A percentile compares a stretch with the other conserved stretches of the same genome.
phyloP scores from a whole-genome alignment of 345 rosid genomes.

The Populus ilicifolia region DNA sequence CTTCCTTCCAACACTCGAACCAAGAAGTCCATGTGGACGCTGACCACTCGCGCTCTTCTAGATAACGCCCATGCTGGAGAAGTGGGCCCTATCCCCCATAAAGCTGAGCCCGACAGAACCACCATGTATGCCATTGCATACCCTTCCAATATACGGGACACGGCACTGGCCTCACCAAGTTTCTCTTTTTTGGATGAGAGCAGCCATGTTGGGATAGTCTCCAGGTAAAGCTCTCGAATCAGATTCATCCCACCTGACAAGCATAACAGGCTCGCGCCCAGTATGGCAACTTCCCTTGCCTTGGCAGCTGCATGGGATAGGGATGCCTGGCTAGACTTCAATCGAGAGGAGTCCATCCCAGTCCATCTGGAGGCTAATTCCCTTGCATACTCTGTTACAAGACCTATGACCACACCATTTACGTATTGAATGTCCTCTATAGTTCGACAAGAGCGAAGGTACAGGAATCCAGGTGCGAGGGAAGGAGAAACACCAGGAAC shows the following conservation, averaged over 20 bases:
- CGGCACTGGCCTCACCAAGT: conserved; percentile 24
- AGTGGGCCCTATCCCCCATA: conserved; percentile 32
- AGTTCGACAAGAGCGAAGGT: conserved; percentile 50
- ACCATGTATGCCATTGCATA: conserved; percentile 55
- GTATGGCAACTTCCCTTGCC: conserved; percentile 48
- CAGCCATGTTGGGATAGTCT: conserved; percentile 57
- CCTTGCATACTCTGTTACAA: conserved; percentile 47
- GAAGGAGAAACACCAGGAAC: conserved; percentile 23
- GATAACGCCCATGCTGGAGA: conserved; percentile 30
- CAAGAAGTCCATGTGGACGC: conserved; percentile 51
- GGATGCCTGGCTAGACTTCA: conserved; percentile 47
- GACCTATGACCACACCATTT: conserved; percentile 38
- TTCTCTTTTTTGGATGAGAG: conserved; percentile 36
- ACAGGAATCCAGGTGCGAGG: conserved; percentile 56
- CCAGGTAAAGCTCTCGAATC: conserved; percentile 44
- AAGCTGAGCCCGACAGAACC: conserved; percentile 37
- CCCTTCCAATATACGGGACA: conserved; percentile 42
- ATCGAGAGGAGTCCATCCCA: conserved; percentile 22
- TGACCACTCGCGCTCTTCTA: conserved; percentile 23
- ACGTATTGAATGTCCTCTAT: conserved; percentile 37
- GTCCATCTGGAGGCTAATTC: conserved; percentile 32
- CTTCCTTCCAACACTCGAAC: conserved; percentile 48
- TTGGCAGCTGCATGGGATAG: conserved; percentile 38
- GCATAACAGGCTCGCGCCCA: conserved; percentile 56
- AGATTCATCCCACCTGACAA: conserved; percentile 47